phyloP scores from a whole-genome alignment of 2,329 filamentous ascomycete species.

The Penicillium sp. region DNA sequence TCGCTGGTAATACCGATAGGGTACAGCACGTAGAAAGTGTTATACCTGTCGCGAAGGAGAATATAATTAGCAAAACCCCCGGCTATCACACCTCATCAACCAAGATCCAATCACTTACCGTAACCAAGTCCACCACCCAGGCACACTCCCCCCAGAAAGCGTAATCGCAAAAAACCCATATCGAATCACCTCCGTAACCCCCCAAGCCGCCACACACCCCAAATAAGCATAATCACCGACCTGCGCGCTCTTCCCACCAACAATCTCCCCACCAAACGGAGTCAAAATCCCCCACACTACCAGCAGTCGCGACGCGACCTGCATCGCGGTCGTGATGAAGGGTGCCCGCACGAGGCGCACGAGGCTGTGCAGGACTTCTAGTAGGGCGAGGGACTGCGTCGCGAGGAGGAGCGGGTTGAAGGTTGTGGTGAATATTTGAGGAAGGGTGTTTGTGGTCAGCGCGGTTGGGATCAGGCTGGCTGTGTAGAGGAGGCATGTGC shows the following conservation, averaged over 20 bases:
- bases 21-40: constrained; percentile 92
- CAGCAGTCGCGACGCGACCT: constrained; percentile 84
- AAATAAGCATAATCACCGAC: constrained; percentile 51
- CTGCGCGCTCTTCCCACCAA: constrained; percentile 35
- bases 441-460: constrained; percentile 55
- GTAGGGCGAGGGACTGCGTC: constrained; percentile 79
- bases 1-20: constrained; percentile 90
- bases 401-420: constrained; percentile 55
- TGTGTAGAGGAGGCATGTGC: constrained; percentile 73
- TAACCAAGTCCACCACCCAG: constrained; percentile 71
- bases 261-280: constrained; percentile 60
- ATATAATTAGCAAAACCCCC: not conserved
- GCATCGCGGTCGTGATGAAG: constrained; percentile 83
- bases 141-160: constrained; percentile 61
- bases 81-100: too few relatives aligned
- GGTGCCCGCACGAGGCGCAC: constrained; percentile 85
- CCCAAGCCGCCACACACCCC: constrained; percentile 78
- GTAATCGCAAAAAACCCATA: constrained; percentile 89
- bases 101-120: constrained; percentile 25
- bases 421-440: constrained; percentile 54
- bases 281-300: constrained; percentile 86
- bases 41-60: constrained; percentile 59
- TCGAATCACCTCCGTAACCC: constrained; percentile 86
- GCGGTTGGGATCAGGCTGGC: constrained; percentile 60
- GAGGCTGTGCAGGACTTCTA: constrained; percentile 84